Conservation (phyloP, 768 basidiomycete species). For the Tricholoma matsutake region DNA sequence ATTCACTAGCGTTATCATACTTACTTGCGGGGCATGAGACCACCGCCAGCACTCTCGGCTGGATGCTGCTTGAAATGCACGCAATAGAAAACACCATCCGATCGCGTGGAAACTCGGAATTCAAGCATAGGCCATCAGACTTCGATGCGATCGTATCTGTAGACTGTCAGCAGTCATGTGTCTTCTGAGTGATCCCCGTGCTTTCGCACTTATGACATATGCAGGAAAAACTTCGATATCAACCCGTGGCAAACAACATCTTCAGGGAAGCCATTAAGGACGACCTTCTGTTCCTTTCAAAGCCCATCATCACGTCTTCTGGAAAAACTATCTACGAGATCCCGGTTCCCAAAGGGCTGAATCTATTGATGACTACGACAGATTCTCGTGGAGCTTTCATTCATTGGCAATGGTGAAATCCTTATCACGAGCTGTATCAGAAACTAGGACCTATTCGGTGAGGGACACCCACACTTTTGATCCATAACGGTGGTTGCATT, state of each 20-base stretch:
- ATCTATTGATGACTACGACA: conserved; percentile 54
- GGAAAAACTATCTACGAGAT: conserved; percentile 46
- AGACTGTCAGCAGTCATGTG: conserved; percentile 44
- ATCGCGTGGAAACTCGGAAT: conserved; percentile 34
- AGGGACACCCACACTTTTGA: conserved; percentile 45
- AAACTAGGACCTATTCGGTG: conserved; percentile 43
- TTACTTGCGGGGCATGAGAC: conserved; percentile 60
- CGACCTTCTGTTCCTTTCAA: conserved; percentile 56
- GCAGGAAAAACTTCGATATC: conserved; percentile 46
- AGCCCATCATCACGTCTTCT: conserved; percentile 42
- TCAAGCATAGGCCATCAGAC: conserved; percentile 40
- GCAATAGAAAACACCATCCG: conserved; percentile 34
- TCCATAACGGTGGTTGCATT: conserved; percentile 47
- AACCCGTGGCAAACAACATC: conserved; percentile 35
- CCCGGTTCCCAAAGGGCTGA: conserved; percentile 48
- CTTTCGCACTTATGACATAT: not conserved
- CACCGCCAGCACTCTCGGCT: conserved; percentile 54
- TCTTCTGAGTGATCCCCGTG: conserved; percentile 20
- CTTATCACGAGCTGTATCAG: conserved; percentile 17
- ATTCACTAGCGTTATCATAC: conserved; percentile 46
- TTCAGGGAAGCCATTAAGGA: conserved; percentile 44
- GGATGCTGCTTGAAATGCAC: conserved; percentile 60
- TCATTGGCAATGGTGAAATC: not conserved
- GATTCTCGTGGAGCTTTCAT: conserved; percentile 27
- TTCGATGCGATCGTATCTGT: conserved; percentile 50